These are phyloP conservation scores for Sporisorium reilianum DNA, from an alignment of 1,284 basidiomycete species.

Conservation along the genomic window DNA sequence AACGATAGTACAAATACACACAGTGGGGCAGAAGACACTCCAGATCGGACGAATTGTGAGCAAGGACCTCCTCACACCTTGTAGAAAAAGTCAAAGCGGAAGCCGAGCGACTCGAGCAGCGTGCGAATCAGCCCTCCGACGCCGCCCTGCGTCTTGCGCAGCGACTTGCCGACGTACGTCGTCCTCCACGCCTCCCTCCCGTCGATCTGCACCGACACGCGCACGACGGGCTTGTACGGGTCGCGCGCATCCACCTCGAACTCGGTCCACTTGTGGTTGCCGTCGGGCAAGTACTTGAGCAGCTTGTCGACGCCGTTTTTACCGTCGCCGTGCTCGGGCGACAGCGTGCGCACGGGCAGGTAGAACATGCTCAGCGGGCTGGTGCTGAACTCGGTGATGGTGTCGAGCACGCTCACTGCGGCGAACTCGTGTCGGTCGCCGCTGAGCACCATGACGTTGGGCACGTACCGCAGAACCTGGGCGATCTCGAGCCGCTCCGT, in stretches of 20 bases:
- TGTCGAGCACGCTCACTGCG: conserved; percentile 70
- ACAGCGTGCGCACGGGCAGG: conserved; percentile 66
- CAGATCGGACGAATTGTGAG: not conserved
- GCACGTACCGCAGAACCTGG: conserved; percentile 73
- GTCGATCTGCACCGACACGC: conserved; percentile 74
- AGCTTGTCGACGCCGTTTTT: conserved; percentile 76
- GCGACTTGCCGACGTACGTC: conserved; percentile 64
- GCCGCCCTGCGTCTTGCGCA: conserved; percentile 56
- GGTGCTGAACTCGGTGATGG: conserved; percentile 75
- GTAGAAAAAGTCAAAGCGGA: conserved; percentile 55
- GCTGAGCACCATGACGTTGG: conserved; percentile 76
- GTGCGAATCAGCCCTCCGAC: conserved; percentile 66
- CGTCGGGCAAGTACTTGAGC: conserved; percentile 73
- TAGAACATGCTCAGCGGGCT: conserved; percentile 76
- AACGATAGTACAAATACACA: conserved; percentile 30
- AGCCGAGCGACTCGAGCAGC: conserved; percentile 66
- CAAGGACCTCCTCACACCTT: conserved; percentile 14
- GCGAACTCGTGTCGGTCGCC: conserved; percentile 84
- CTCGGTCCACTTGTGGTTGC: conserved; percentile 73
- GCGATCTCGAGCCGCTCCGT: conserved; percentile 73
- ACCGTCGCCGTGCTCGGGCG: conserved; percentile 70
- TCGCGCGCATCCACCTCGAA: conserved; percentile 81
- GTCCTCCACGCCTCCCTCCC: conserved; percentile 76
- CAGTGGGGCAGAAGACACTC: not conserved
- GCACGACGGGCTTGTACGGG: conserved; percentile 73